Conservation (phyloP, 495 filamentous ascomycete species). For the Pseudotulostoma volvatum region DNA sequence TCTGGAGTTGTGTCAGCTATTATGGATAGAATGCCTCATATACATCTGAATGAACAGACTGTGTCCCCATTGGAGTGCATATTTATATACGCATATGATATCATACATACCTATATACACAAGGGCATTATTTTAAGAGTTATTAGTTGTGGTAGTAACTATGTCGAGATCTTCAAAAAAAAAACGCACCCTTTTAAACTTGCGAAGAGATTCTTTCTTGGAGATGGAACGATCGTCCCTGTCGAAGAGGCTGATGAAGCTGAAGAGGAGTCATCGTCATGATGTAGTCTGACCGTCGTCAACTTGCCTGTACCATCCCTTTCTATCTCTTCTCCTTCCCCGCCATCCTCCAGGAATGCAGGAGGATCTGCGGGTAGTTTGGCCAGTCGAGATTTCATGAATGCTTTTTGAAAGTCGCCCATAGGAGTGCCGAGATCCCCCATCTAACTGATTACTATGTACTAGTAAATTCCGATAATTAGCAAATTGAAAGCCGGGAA, state of each 20-base stretch:
- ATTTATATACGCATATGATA: too few species aligned
- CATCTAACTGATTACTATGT: too few species aligned
- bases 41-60: too few species aligned
- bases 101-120: too few species aligned
- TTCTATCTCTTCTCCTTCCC: too few species aligned
- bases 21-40: not conserved
- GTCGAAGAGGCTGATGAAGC: conserved; percentile 70
- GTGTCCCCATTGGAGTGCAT: too few species aligned
- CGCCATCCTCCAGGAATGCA: conserved; percentile 30
- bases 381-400: conserved; percentile 63
- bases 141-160: too few species aligned
- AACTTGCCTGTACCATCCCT: too few species aligned
- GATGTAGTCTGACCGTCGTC: conserved; percentile 10
- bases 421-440: conserved; percentile 38
- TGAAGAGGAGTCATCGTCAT: conserved; percentile 60
- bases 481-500: too few species aligned
- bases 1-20: conserved; percentile 2
- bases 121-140: too few species aligned
- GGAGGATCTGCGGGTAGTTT: conserved; percentile 41
- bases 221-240: conserved; percentile 71
- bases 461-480: too few species aligned
- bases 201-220: conserved; percentile 56
- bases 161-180: not conserved
- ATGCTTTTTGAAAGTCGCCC: conserved; percentile 76
- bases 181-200: conserved; percentile 41